phyloP scores from a whole-genome alignment of 2,329 filamentous ascomycete species.

The Tolypocladium sp. region DNA sequence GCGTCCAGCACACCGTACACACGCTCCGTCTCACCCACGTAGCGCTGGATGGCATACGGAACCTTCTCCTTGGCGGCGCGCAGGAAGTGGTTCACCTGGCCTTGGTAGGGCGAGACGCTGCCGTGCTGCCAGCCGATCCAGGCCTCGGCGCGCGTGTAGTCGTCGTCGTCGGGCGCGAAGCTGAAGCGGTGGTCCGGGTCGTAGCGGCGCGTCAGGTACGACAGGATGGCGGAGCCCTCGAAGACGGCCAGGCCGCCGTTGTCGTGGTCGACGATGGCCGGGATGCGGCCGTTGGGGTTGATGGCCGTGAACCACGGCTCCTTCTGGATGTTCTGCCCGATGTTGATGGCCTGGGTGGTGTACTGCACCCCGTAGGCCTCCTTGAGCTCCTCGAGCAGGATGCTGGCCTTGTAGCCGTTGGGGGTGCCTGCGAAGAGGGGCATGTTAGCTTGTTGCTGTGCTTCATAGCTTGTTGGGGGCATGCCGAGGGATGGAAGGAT shows the following conservation, averaged over 20 bases:
- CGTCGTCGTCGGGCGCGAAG: constrained; percentile 27
- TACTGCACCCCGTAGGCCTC: constrained; percentile 55
- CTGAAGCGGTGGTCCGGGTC: constrained; percentile 44
- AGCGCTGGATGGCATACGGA: constrained; percentile 62
- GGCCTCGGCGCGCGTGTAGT: constrained; percentile 22
- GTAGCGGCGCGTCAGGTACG: constrained; percentile 65
- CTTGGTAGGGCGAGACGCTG: constrained; percentile 65
- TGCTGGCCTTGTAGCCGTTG: constrained; percentile 47
- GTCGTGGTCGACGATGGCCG: constrained; percentile 58
- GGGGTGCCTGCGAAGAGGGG: constrained; percentile 29
- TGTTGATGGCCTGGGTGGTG: constrained; percentile 49
- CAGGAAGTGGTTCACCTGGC: constrained; percentile 66
- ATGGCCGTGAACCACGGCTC: constrained; percentile 56
- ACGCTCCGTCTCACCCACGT: constrained; percentile 65
- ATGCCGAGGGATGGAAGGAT: neutral
- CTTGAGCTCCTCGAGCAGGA: constrained; percentile 57
- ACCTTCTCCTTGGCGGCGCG: constrained; percentile 60
- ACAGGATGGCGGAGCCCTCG: constrained; percentile 65
- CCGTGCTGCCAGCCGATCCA: constrained; percentile 67
- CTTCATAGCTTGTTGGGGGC: neutral
- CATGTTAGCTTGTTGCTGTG: neutral
- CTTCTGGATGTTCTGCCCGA: constrained; percentile 54
- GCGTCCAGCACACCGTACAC: constrained; percentile 65
- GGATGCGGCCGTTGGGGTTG: constrained; percentile 57
- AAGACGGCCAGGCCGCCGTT: constrained; percentile 55